These are phyloP conservation scores for Tranzscheliella williamsii DNA, from an alignment of 1,284 basidiomycete genomes.

Conservation along the genomic window DNA sequence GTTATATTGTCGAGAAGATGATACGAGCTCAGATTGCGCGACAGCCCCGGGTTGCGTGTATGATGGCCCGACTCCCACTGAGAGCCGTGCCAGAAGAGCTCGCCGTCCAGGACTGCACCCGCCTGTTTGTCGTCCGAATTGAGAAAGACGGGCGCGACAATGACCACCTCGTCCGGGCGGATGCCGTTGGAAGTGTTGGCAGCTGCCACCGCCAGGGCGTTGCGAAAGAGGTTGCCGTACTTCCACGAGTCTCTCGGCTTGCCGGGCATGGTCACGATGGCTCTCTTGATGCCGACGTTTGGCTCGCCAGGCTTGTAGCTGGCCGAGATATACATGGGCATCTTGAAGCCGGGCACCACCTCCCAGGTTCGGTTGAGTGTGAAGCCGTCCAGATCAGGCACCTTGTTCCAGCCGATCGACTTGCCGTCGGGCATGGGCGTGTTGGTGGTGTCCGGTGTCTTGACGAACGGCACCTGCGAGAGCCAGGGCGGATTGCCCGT, in stretches of 20 bases:
- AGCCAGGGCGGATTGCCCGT: constrained; percentile 23
- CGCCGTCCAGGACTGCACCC: constrained; percentile 30
- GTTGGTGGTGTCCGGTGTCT: constrained; percentile 7
- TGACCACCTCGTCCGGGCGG: constrained; percentile 31
- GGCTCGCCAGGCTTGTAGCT: constrained; percentile 27
- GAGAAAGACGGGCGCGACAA: constrained; percentile 42
- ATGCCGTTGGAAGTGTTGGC: constrained; percentile 23
- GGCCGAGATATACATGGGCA: constrained; percentile 47
- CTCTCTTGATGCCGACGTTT: constrained; percentile 41
- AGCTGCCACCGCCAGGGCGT: constrained; percentile 36
- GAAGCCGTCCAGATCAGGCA: constrained; percentile 43
- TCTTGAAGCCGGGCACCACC: constrained; percentile 19
- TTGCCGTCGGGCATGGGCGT: constrained; percentile 3
- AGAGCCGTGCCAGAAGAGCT: constrained; percentile 44
- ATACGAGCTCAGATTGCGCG: constrained; percentile 39
- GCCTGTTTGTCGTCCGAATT: constrained; percentile 42
- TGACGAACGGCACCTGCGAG: constrained; percentile 24
- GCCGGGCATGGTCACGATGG: constrained; percentile 48
- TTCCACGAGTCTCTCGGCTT: constrained; percentile 57
- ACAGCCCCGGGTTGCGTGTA: constrained; percentile 16
- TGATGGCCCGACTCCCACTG: constrained; percentile 52
- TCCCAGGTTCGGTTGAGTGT: constrained; percentile 41
- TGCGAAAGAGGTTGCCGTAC: constrained; percentile 49
- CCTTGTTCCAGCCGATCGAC: constrained; percentile 20
- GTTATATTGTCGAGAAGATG: constrained; percentile 47